phyloP scores from a whole-genome alignment of 768 basidiomycete genomes.

The Agrocybe chaxingu region DNA sequence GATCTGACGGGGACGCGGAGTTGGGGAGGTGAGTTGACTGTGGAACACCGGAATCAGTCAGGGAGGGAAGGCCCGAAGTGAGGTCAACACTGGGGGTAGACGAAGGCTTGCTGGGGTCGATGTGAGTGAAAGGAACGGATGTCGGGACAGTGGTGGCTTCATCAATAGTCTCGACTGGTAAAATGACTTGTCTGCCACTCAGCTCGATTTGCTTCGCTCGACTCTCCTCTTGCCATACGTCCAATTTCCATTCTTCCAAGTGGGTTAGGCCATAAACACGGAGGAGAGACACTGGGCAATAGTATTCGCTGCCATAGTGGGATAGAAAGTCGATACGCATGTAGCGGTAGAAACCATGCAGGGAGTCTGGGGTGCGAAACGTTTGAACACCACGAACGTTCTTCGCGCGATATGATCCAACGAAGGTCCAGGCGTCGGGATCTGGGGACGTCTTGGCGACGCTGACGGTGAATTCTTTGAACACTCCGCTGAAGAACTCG shows the following conservation, averaged over 20 bases:
- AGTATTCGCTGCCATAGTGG: conserved; percentile 93
- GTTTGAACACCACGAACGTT: conserved; percentile 91
- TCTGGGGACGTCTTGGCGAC: conserved; percentile 76
- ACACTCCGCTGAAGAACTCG: conserved; percentile 97
- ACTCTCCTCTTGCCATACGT: conserved; percentile 75
- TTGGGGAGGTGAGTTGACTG: background rate
- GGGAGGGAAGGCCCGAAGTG: too few relatives aligned
- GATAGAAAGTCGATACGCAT: conserved; percentile 92
- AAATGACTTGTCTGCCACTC: conserved; percentile 22
- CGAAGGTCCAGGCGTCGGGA: conserved; percentile 62
- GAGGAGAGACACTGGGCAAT: conserved; percentile 90
- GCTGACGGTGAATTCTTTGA: conserved; percentile 87
- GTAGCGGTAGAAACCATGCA: conserved; percentile 88
- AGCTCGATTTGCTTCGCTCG: conserved; percentile 38
- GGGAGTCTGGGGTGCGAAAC: conserved; percentile 71
- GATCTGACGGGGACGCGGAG: background rate
- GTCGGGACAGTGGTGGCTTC: background rate
- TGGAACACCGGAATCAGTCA: too few relatives aligned
- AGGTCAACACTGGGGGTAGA: too few relatives aligned
- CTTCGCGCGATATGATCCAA: conserved; percentile 81
- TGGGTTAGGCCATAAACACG: conserved; percentile 96
- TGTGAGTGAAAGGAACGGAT: too few relatives aligned
- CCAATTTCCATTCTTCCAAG: conserved; percentile 95
- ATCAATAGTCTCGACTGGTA: conserved; percentile 5
- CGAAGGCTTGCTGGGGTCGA: too few relatives aligned